phyloP scores from a whole-genome alignment of 306 rosid genomes.

The Trifolium repens region DNA sequence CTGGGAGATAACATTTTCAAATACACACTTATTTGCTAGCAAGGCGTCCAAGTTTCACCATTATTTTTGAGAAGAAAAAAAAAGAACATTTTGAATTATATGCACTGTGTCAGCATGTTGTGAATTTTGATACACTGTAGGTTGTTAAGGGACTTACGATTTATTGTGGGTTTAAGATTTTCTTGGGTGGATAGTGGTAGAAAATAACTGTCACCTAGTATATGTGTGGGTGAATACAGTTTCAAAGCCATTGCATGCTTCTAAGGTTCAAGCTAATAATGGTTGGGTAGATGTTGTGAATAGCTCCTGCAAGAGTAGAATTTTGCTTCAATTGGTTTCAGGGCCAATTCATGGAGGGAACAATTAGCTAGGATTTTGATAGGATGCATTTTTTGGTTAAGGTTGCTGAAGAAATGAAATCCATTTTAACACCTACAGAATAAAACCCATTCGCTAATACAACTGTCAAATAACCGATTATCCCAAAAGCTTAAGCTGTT shows the following conservation, averaged over 20 bases:
- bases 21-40: not conserved
- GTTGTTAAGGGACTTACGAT: not conserved
- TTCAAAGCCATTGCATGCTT: not conserved
- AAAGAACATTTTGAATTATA: conserved; percentile 2
- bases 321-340: conserved; percentile 24
- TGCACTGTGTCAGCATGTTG: conserved; percentile 1
- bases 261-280: conserved; percentile 15
- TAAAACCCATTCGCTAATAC: too few species aligned
- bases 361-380: conserved; percentile 2
- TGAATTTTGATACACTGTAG: conserved; percentile 1
- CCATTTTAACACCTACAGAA: not conserved
- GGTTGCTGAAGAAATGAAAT: conserved; percentile 8
- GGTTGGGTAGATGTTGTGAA: conserved; percentile 10
- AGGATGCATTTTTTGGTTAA: not conserved
- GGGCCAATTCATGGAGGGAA: conserved; percentile 18
- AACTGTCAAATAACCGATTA: too few species aligned
- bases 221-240: conserved; percentile 21
- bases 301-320: too few species aligned
- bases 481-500: too few species aligned
- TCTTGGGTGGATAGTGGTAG: conserved; percentile 7
- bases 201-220: not conserved
- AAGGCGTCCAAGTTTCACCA: not conserved
- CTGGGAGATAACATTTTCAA: not conserved
- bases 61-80: not conserved
- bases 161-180: conserved; percentile 3